Conservation (phyloP, 345 rosid species). For the Corchorus olitorius region DNA sequence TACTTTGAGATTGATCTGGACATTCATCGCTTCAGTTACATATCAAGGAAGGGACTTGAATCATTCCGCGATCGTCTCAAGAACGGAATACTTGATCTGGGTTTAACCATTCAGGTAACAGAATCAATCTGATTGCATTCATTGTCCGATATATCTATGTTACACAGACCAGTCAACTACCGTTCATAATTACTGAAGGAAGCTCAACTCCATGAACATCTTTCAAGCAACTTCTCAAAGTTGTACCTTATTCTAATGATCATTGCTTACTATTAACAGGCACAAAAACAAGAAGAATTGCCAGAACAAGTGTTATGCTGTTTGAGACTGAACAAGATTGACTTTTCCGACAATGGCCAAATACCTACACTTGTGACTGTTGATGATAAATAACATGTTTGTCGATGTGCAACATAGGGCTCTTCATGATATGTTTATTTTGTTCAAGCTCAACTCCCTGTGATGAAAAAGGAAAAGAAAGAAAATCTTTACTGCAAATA, state of each 20-base stretch:
- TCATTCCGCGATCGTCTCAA: slow-evolving; percentile 82
- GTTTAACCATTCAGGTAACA: slow-evolving; percentile 83
- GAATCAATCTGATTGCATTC: background rate
- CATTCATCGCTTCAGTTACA: slow-evolving; percentile 89
- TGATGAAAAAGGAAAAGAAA: background rate
- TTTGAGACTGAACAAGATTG: slow-evolving; percentile 80
- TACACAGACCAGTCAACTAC: background rate
- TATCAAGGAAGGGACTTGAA: slow-evolving; percentile 89
- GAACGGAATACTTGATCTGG: slow-evolving; percentile 74
- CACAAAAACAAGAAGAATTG: slow-evolving; percentile 90
- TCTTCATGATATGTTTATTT: background rate
- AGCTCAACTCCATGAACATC: background rate
- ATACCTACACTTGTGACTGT: slow-evolving; percentile 58
- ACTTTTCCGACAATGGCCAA: slow-evolving; percentile 73
- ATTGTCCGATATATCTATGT: background rate
- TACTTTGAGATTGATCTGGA: slow-evolving; percentile 96
- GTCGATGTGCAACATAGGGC: background rate
- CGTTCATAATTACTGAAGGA: too few relatives aligned
- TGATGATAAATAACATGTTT: slow-evolving; percentile 37
- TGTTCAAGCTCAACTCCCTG: background rate
- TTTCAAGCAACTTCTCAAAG: background rate
- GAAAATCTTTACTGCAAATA: slow-evolving; percentile 12
- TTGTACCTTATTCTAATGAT: background rate
- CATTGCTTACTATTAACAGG: slow-evolving; percentile 44
- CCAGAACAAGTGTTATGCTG: slow-evolving; percentile 88